These are phyloP conservation scores for Panellus pusillus DNA, from an alignment of 768 basidiomycete species.

Conservation along the genomic window DNA sequence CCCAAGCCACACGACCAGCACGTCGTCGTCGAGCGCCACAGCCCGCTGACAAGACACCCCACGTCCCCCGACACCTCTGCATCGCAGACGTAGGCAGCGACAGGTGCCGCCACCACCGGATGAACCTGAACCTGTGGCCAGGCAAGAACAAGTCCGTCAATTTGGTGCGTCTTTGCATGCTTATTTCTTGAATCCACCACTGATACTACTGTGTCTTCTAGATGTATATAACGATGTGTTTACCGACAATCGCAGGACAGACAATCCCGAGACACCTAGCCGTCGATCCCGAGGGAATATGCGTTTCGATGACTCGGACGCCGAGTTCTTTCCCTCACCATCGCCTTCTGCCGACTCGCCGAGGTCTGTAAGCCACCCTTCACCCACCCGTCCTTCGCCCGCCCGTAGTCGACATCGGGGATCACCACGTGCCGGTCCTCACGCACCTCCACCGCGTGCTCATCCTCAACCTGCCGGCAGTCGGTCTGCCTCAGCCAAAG, in stretches of 20 bases:
- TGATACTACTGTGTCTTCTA: neutral
- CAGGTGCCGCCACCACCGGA: too few relatives aligned
- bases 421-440: slow-evolving; percentile 7
- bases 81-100: too few relatives aligned
- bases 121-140: too few relatives aligned
- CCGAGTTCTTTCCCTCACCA: slow-evolving; percentile 1
- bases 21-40: neutral
- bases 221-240: neutral
- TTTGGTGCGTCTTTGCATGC: too few relatives aligned
- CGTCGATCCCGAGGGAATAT: neutral
- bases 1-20: too few relatives aligned
- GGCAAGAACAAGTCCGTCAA: too few relatives aligned
- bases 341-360: neutral
- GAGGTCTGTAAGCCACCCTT: too few relatives aligned
- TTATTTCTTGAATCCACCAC: neutral
- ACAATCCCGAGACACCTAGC: too few relatives aligned
- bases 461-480: neutral
- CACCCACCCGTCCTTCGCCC: neutral
- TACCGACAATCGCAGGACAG: too few relatives aligned
- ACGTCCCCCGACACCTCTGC: neutral
- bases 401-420: neutral
- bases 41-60: slow-evolving; percentile 5
- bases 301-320: neutral
- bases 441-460: neutral
- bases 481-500: neutral